These are phyloP conservation scores for Ceratocystis lukuohia DNA, from an alignment of 2,329 filamentous ascomycete species.

Conservation along the genomic window DNA sequence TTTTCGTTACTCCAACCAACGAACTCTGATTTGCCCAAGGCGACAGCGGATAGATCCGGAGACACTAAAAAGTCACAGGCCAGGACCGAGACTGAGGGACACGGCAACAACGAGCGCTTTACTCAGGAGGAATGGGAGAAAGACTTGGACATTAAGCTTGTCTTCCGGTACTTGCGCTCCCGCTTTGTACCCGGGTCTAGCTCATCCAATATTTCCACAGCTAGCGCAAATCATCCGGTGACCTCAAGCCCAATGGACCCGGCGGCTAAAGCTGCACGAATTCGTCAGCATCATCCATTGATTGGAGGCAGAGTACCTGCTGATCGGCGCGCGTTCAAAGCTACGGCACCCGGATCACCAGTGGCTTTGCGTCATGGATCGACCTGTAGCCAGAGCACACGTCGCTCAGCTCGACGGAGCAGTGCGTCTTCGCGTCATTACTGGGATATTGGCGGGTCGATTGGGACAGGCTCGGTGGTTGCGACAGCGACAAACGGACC, in stretches of 20 bases:
- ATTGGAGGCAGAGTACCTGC: constrained; percentile 46
- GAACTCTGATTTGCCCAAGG: constrained; percentile 24
- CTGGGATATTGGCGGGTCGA: constrained; percentile 77
- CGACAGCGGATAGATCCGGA: background rate
- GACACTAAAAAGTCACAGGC: background rate
- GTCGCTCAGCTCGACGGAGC: constrained; percentile 53
- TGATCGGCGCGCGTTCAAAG: constrained; percentile 46
- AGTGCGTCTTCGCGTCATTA: constrained; percentile 69
- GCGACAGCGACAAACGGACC: constrained; percentile 39
- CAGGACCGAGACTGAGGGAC: background rate
- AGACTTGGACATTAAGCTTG: constrained; percentile 77
- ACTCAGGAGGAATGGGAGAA: constrained; percentile 83
- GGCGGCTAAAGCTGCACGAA: constrained; percentile 66
- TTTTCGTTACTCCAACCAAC: constrained; percentile 21
- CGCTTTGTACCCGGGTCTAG: constrained; percentile 47
- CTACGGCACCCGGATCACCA: constrained; percentile 37
- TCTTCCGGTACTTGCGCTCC: constrained; percentile 74
- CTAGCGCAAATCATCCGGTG: constrained; percentile 34
- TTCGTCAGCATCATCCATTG: constrained; percentile 79
- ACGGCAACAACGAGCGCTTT: constrained; percentile 27
- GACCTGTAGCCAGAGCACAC: constrained; percentile 80
- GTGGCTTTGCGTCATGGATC: constrained; percentile 37
- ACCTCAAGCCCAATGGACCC: constrained; percentile 46
- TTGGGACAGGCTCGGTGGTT: constrained; percentile 61
- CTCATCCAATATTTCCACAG: constrained; percentile 31